These are phyloP conservation scores for Xylaria palmicola DNA, from an alignment of 495 filamentous ascomycete genomes.

Conservation along the genomic window DNA sequence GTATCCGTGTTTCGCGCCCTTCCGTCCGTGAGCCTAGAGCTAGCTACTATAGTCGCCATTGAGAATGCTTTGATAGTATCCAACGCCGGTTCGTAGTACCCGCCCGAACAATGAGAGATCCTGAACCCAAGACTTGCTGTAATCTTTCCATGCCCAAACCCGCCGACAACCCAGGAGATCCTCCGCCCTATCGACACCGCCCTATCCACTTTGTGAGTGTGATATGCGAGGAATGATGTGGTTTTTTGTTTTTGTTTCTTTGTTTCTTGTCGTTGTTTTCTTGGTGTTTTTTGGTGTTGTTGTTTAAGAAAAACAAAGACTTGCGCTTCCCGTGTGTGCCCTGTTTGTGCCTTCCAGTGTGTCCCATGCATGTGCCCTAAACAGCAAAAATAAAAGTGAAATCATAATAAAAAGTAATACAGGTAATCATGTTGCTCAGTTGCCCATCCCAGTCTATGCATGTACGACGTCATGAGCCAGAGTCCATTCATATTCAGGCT, in stretches of 20 bases:
- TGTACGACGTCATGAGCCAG: constrained; percentile 18
- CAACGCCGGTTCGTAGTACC: constrained; percentile 3
- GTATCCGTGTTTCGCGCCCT: background rate
- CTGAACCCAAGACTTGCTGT: background rate
- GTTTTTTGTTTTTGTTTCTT: too few relatives aligned
- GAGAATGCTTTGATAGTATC: background rate
- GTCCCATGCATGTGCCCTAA: background rate
- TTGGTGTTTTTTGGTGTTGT: too few relatives aligned
- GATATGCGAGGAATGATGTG: background rate
- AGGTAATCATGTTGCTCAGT: constrained; percentile 23
- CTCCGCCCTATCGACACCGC: background rate
- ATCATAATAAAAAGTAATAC: constrained; percentile 2
- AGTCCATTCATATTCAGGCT: constrained; percentile 17
- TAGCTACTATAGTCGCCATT: background rate
- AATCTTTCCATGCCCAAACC: background rate
- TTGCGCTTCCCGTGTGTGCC: constrained; percentile 3
- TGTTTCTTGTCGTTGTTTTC: too few relatives aligned
- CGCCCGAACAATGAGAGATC: background rate
- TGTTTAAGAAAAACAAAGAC: background rate
- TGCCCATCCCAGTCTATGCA: constrained; percentile 33
- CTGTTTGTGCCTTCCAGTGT: background rate
- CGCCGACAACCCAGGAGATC: background rate
- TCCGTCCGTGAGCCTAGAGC: background rate
- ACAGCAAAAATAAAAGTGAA: background rate
- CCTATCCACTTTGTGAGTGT: background rate